A percentile compares a stretch with the other conserved stretches of the same genome.
These are phyloP conservation scores for Mycosphaerella sp. DNA, from an alignment of 2,329 filamentous ascomycete genomes.

Conservation along the genomic window DNA sequence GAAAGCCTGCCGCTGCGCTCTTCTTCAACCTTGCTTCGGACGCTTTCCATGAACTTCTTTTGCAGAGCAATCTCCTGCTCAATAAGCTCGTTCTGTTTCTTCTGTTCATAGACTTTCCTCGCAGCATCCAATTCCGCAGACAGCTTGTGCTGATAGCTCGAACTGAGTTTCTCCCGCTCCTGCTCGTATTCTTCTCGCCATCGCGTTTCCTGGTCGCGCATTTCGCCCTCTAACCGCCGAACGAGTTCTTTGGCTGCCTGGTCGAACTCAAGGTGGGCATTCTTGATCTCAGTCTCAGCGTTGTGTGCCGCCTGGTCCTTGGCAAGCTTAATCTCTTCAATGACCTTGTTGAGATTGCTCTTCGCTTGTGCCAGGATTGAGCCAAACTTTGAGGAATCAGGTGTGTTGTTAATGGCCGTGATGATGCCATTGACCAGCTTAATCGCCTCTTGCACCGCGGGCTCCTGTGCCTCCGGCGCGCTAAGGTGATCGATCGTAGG, in stretches of 20 bases:
- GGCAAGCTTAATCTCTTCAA: slow-evolving; percentile 67
- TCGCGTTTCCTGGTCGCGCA: slow-evolving; percentile 70
- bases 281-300: slow-evolving; percentile 67
- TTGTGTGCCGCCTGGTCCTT: slow-evolving; percentile 63
- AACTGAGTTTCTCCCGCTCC: slow-evolving; percentile 73
- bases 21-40: slow-evolving; percentile 75
- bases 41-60: slow-evolving; percentile 71
- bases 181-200: slow-evolving; percentile 85
- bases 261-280: slow-evolving; percentile 73
- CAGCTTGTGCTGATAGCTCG: slow-evolving; percentile 73
- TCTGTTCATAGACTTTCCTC: slow-evolving; percentile 73
- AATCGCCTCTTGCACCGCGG: slow-evolving; percentile 85
- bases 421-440: slow-evolving; percentile 97
- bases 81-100: slow-evolving; percentile 74
- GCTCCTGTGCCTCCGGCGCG: slow-evolving; percentile 70
- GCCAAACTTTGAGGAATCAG: slow-evolving; percentile 69
- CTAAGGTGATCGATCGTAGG: slow-evolving; percentile 71
- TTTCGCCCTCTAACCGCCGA: slow-evolving; percentile 74
- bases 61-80: slow-evolving; percentile 89
- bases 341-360: slow-evolving; percentile 69
- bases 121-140: slow-evolving; percentile 72
- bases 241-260: slow-evolving; percentile 82
- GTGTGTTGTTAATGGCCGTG: slow-evolving; percentile 82
- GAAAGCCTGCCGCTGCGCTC: slow-evolving; percentile 83
- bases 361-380: slow-evolving; percentile 80